Evolutionary conservation across 106 monocot genomes (phyloP).

Genomic region (Chionographis japonica): DNA sequence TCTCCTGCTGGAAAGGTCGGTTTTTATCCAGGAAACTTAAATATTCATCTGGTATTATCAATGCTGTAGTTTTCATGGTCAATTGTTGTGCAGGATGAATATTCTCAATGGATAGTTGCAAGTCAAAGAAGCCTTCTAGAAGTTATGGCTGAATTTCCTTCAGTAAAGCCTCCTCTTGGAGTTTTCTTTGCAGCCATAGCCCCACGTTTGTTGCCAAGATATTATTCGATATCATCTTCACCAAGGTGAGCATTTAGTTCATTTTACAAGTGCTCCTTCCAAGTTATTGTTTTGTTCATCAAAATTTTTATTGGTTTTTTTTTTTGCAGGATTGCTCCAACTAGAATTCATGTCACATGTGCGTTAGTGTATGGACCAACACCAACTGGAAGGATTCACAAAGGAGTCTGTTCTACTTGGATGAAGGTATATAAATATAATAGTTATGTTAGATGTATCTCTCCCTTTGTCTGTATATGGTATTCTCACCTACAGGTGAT

Average conservation of each 20-base stretch:
- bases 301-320: neutral
- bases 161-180: constrained; percentile 88
- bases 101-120: constrained; percentile 73
- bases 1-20: constrained; percentile 96
- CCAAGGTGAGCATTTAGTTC: constrained; percentile 43
- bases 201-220: constrained; percentile 89
- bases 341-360: constrained; percentile 96
- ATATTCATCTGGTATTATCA: neutral
- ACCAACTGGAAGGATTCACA: constrained; percentile 95
- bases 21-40: neutral
- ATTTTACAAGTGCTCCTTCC: neutral
- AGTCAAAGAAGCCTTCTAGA: constrained; percentile 96
- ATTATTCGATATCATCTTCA: constrained; percentile 97
- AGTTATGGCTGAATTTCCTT: constrained; percentile 96
- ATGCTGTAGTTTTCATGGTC: neutral
- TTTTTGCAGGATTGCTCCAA: constrained; percentile 62
- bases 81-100: constrained; percentile 68
- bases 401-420: constrained; percentile 97
- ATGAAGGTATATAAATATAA: constrained; percentile 66
- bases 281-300: neutral
- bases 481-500: no score
- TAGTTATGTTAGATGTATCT: no score
- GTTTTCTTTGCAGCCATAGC: constrained; percentile 95
- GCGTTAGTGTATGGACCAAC: constrained; percentile 68
- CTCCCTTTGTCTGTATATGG: no score